Percentiles rank a stretch among this genome's conserved stretches.
Evolutionary conservation across 2,329 filamentous ascomycete genomes (phyloP).

Genomic region (Penicillium olsonii): DNA sequence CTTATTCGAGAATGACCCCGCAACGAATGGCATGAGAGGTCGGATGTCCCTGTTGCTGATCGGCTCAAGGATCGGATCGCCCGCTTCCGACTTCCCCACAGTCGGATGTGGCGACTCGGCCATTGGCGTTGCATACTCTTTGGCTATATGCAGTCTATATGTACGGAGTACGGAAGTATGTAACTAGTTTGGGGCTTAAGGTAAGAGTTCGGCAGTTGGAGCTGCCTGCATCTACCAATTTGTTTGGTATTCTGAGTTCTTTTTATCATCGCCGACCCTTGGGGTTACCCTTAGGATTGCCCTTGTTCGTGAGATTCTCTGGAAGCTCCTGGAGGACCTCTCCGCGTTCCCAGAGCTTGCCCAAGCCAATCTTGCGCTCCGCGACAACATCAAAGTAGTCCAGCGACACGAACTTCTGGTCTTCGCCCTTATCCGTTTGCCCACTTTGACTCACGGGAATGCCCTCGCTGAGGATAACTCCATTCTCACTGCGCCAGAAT

Average conservation of each 20-base stretch:
- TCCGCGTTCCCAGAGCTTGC: slow-evolving; percentile 66
- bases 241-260: background rate
- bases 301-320: slow-evolving; percentile 43
- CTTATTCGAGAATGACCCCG: slow-evolving; percentile 25
- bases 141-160: too few relatives aligned
- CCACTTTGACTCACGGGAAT: slow-evolving; percentile 29
- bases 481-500: slow-evolving; percentile 81
- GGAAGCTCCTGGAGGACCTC: slow-evolving; percentile 53
- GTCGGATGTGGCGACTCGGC: slow-evolving; percentile 18
- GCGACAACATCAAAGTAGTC: slow-evolving; percentile 73
- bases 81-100: slow-evolving; percentile 26
- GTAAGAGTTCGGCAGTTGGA: too few relatives aligned
- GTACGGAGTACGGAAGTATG: background rate
- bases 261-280: slow-evolving; percentile 25
- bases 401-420: slow-evolving; percentile 61
- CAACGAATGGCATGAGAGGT: slow-evolving; percentile 18
- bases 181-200: too few relatives aligned
- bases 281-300: slow-evolving; percentile 33
- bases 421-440: slow-evolving; percentile 50
- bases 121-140: background rate
- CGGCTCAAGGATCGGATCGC: slow-evolving; percentile 16
- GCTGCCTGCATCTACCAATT: background rate
- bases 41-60: slow-evolving; percentile 7
- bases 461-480: slow-evolving; percentile 65
- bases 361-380: slow-evolving; percentile 70